Evolutionary conservation across 768 basidiomycete species (phyloP).

Genomic region (Lentinula raphanica): DNA sequence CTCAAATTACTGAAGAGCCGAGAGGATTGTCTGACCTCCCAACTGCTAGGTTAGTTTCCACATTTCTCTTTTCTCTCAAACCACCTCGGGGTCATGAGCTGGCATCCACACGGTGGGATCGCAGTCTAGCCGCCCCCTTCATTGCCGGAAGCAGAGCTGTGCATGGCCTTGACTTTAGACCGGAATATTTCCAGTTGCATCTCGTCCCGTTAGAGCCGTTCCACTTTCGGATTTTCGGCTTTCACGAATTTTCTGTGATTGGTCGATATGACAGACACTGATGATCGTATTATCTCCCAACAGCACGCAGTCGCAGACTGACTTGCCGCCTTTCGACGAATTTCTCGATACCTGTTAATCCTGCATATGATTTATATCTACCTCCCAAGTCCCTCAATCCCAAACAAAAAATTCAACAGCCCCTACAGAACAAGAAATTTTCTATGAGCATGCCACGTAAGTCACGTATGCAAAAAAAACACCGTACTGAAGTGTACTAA

Average conservation of each 20-base stretch:
- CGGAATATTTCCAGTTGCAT: not conserved
- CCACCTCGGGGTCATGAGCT: not conserved
- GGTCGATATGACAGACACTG: not conserved
- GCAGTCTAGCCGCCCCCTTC: not conserved
- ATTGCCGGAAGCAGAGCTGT: not conserved
- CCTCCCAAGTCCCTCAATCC: not conserved
- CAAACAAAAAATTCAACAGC: not conserved
- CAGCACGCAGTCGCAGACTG: not conserved
- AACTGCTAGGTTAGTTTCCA: not conserved
- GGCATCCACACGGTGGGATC: not conserved
- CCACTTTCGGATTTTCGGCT: not conserved
- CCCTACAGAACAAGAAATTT: not conserved
- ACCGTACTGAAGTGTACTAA: no score
- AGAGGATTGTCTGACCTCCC: not conserved
- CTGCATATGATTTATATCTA: slow-evolving; percentile 3
- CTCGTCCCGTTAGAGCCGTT: no score
- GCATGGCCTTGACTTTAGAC: not conserved
- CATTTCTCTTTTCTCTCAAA: not conserved
- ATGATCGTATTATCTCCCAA: not conserved
- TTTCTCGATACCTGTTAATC: slow-evolving; percentile 1
- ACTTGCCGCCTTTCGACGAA: slow-evolving; percentile 6
- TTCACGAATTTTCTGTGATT: not conserved
- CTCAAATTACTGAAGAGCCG: not conserved
- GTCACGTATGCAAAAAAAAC: not conserved
- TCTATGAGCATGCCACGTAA: slow-evolving; percentile 2